These are phyloP conservation scores for Pythium diclinum DNA, from an alignment of 352 stramenopile species.

Conservation along the genomic window DNA sequence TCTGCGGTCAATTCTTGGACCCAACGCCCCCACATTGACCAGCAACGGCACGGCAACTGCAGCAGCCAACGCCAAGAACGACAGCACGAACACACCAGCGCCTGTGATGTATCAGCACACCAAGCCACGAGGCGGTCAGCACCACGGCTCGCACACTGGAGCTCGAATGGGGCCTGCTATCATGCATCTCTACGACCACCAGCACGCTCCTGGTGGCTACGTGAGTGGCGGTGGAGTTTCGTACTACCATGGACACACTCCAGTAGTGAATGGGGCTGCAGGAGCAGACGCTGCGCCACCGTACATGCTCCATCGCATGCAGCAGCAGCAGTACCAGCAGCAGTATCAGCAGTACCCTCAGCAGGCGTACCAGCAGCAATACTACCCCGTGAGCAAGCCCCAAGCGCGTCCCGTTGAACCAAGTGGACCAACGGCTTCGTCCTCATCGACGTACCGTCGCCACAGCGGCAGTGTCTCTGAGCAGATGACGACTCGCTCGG, in stretches of 20 bases:
- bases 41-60: background rate
- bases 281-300: slow-evolving; percentile 5
- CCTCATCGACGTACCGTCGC: slow-evolving; percentile 31
- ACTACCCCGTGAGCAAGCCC: slow-evolving; percentile 27
- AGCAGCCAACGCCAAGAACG: slow-evolving; percentile 4
- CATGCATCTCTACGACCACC: slow-evolving; percentile 21
- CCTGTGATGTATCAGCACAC: slow-evolving; percentile 9
- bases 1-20: slow-evolving; percentile 62
- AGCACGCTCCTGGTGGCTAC: slow-evolving; percentile 1
- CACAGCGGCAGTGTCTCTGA: slow-evolving; percentile 75
- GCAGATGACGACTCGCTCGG: slow-evolving; percentile 56
- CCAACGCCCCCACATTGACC: slow-evolving; percentile 43
- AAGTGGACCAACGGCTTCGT: background rate
- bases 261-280: background rate
- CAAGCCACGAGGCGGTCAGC: slow-evolving; percentile 7
- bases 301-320: slow-evolving; percentile 26
- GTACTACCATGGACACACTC: slow-evolving; percentile 12
- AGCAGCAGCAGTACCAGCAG: slow-evolving; percentile 19
- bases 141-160: background rate
- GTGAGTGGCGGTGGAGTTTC: background rate
- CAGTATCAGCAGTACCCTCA: slow-evolving; percentile 27
- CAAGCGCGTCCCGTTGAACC: slow-evolving; percentile 25
- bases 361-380: slow-evolving; percentile 26
- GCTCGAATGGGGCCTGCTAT: slow-evolving; percentile 1
- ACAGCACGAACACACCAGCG: background rate